Evolutionary conservation across 2,329 filamentous ascomycete genomes (phyloP).

Genomic region (Exophiala lecanii-corni): DNA sequence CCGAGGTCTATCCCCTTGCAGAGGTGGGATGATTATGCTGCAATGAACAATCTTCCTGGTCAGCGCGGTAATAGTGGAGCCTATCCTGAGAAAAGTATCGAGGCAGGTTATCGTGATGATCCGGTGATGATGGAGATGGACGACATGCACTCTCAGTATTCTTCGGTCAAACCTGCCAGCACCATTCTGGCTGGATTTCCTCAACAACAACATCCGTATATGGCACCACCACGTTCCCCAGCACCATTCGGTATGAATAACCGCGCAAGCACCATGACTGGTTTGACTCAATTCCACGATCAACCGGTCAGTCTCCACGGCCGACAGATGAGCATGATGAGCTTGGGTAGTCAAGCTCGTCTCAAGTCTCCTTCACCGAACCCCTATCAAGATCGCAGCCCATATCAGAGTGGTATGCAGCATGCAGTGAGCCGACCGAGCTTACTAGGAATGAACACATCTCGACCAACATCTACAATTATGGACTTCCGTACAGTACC

Average conservation of each 20-base stretch:
- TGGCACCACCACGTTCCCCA: constrained; percentile 73
- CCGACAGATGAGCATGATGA: constrained; percentile 58
- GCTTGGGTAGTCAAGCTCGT: constrained; percentile 41
- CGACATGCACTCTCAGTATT: constrained; percentile 95
- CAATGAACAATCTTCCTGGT: constrained; percentile 80
- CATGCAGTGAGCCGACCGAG: constrained; percentile 40
- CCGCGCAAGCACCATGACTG: constrained; percentile 70
- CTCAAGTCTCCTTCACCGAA: constrained; percentile 28
- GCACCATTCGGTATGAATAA: constrained; percentile 60
- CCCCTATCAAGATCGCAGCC: constrained; percentile 40
- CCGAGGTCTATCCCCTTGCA: constrained; percentile 90
- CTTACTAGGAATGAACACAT: constrained; percentile 40
- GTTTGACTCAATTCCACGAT: constrained; percentile 59
- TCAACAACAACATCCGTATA: constrained; percentile 60
- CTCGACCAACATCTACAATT: constrained; percentile 49
- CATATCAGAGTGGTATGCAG: constrained; percentile 28
- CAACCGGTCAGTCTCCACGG: constrained; percentile 44
- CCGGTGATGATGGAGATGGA: constrained; percentile 80
- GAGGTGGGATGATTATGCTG: constrained; percentile 94
- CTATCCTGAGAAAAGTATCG: constrained; percentile 47
- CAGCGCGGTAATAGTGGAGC: constrained; percentile 64
- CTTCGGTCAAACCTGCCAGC: constrained; percentile 77
- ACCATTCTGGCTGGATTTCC: constrained; percentile 84
- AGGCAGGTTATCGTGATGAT: constrained; percentile 67
- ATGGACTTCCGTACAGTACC: constrained; percentile 54